These are phyloP conservation scores for Lecanoromycetidae sp. DNA, from an alignment of 2,329 filamentous ascomycete genomes.

Conservation along the genomic window DNA sequence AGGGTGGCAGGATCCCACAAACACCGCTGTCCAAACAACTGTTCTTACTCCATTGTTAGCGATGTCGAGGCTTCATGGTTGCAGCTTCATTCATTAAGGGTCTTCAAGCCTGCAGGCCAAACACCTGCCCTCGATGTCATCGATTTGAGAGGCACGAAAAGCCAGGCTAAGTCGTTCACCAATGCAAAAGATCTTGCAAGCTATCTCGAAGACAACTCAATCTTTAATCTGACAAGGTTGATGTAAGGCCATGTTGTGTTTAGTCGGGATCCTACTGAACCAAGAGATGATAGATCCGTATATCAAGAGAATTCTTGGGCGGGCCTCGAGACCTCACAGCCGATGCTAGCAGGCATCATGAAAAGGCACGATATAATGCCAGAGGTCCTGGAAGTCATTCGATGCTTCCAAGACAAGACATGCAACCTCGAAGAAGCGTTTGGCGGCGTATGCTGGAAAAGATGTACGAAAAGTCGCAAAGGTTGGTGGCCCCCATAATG, in stretches of 20 bases:
- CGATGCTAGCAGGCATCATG: constrained; percentile 21
- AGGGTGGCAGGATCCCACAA: not conserved
- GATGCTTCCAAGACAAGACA: constrained; percentile 22
- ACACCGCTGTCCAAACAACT: not conserved
- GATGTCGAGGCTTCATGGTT: not conserved
- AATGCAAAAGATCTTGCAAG: not conserved
- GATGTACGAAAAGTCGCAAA: constrained; percentile 4
- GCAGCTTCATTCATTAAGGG: not conserved
- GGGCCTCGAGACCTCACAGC: constrained; percentile 20
- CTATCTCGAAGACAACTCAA: not conserved
- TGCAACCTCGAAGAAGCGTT: constrained; percentile 21
- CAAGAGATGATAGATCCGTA: constrained; percentile 20
- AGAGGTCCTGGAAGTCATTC: constrained; percentile 20
- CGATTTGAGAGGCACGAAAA: not conserved
- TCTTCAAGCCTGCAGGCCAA: not conserved
- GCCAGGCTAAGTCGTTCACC: not conserved
- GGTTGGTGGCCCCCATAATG: constrained; percentile 19
- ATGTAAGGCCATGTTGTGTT: not conserved
- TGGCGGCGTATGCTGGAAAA: constrained; percentile 18
- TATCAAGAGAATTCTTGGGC: constrained; percentile 22
- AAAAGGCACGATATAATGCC: constrained; percentile 15
- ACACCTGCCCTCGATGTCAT: not conserved
- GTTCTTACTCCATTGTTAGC: not conserved
- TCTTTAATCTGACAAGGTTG: not conserved
- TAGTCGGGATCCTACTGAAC: not conserved